Evolutionary conservation across 129 eudicot species (phyloP), one percentile per base, ranked within the genome.

Genomic region (Flaveria brownii): DNA sequence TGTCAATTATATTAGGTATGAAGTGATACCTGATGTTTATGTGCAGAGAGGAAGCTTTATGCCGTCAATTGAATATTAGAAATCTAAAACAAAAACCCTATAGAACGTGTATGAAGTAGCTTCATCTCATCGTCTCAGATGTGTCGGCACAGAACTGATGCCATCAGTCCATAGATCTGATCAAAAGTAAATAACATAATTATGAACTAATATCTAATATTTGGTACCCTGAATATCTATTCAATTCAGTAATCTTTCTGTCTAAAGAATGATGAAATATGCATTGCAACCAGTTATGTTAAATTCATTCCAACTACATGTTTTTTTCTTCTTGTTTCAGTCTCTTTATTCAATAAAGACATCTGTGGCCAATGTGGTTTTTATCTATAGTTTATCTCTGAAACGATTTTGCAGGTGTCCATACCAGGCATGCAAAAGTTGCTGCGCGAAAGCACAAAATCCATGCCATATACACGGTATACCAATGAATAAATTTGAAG

Each of bases 401-500:
- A 73, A 65, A 59, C 41, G 6, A 43, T 70, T 70, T 46, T 86
- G 84, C 83, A 92, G 99, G 92, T 94, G 99, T 57, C 99, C 99
- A 0, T 94, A 77, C 70, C 96, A 89, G 80, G 91, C 96, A 51
- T 94, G 97, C 93, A 92, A 92, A 85, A 91, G 87, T 73, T 94
- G 99, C 78, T 94, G 99, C 8, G 89, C 99, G 26, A 91, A 89
- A 87, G 99, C 97, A 74, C 96, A 94, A 81, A 94, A 94, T 80
- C 99, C 97, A 22, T 94, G 99, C 74, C 92, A 89, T 76, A 91
- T 94, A 72, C 99, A 94, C 47, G 99, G 98, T 93, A 89, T 74
- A 85, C 43, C 13, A 25, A 17, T 23, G 20, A 26, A 78, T 62
- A 62, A 23, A 23, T 61, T 9, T 64, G 17, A 45, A 68, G 41